A percentile compares a stretch with the other conserved stretches of the same genome.
These are phyloP conservation scores for Laburnicola sp. DNA, from an alignment of 2,329 filamentous ascomycete genomes.

Conservation along the genomic window DNA sequence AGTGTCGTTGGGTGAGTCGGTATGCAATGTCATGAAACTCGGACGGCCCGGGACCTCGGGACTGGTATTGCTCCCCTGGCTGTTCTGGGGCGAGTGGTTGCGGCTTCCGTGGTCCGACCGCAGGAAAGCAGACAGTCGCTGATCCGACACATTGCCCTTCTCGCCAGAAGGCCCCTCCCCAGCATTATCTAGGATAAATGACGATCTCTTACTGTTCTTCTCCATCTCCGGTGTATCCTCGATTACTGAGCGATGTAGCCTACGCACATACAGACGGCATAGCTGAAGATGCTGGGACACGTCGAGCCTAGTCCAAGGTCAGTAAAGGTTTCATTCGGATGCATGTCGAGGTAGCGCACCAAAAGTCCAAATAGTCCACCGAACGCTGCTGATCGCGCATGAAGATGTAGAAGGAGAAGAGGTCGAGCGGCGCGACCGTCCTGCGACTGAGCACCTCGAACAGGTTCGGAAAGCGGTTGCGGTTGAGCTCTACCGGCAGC, in stretches of 20 bases:
- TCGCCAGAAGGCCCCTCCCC: conserved; percentile 63
- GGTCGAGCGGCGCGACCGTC: conserved; percentile 91
- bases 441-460: conserved; percentile 94
- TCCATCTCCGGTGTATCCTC: conserved; percentile 91
- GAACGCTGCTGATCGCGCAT: conserved; percentile 98
- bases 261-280: conserved; percentile 94
- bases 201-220: conserved; percentile 82
- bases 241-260: conserved; percentile 88
- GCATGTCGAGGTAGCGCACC: conserved; percentile 60
- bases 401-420: conserved; percentile 99
- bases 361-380: conserved; percentile 97
- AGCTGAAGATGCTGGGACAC: conserved; percentile 98
- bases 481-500: conserved; percentile 41
- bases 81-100: conserved; percentile 54
- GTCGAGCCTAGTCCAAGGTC: conserved; percentile 75
- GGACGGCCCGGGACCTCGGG: conserved; percentile 57
- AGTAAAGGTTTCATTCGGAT: conserved; percentile 22
- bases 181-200: conserved; percentile 71
- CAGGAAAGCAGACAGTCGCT: conserved; percentile 87
- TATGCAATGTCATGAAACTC: conserved; percentile 68
- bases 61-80: conserved; percentile 56
- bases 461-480: conserved; percentile 88
- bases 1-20: conserved; percentile 57
- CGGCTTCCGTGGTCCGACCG: conserved; percentile 59
- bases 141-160: conserved; percentile 74